Evolutionary conservation across 192 early-diverging fungal species (phyloP).

Genomic region (Coemansia sp.): DNA sequence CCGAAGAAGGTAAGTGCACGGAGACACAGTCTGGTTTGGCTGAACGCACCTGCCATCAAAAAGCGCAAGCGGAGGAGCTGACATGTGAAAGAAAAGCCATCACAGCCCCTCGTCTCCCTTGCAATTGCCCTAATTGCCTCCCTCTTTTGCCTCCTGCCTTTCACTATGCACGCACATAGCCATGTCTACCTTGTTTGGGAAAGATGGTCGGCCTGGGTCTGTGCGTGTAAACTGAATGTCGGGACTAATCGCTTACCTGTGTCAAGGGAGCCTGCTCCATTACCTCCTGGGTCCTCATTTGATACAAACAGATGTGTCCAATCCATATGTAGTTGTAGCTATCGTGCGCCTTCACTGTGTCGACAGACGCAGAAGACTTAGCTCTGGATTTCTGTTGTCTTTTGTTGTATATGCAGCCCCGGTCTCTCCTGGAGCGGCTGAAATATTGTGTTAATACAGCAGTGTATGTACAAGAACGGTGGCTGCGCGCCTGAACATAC

Average conservation of each 20-base stretch:
- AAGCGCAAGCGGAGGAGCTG: neutral
- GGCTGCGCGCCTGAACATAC: neutral
- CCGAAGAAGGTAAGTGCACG: no score
- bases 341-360: neutral
- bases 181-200: neutral
- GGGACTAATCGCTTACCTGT: slow-evolving; percentile 27
- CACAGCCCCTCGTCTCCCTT: no score
- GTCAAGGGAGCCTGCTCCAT: slow-evolving; percentile 28
- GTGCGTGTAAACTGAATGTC: neutral
- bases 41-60: no score
- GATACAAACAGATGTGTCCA: slow-evolving; percentile 49
- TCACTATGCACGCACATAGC: neutral
- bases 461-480: slow-evolving; percentile 4
- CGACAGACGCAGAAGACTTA: neutral
- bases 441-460: neutral
- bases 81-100: slow-evolving; percentile 25
- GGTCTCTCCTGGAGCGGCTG: neutral
- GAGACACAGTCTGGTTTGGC: no score
- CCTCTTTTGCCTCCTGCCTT: no score
- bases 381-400: neutral
- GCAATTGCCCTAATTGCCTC: neutral
- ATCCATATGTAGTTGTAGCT: slow-evolving; percentile 31
- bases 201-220: neutral
- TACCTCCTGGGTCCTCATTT: slow-evolving; percentile 17
- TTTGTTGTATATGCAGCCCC: neutral